Conservation (phyloP, 2,329 filamentous ascomycete genomes). For the Fusarium solani-melongenae region DNA sequence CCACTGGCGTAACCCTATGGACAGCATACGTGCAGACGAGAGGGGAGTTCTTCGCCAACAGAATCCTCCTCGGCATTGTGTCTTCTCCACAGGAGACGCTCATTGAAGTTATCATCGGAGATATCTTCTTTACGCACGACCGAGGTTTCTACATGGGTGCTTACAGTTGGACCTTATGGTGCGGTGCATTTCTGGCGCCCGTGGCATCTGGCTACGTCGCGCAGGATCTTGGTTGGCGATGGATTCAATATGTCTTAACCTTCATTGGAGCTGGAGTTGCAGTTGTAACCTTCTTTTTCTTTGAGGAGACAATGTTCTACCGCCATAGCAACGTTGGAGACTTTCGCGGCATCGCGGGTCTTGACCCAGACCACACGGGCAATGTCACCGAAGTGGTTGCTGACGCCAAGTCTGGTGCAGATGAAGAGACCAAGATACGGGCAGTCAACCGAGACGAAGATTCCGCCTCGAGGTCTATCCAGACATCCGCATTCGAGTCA, state of each 20-base stretch:
- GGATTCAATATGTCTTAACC: conserved; percentile 40
- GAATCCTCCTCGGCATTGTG: conserved; percentile 36
- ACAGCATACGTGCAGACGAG: conserved; percentile 33
- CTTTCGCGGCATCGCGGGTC: neutral
- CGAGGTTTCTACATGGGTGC: conserved; percentile 41
- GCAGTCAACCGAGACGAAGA: neutral
- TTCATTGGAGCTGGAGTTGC: conserved; percentile 23
- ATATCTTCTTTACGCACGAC: conserved; percentile 39
- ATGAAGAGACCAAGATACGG: neutral
- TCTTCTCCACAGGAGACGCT: conserved; percentile 39
- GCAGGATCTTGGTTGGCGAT: conserved; percentile 36
- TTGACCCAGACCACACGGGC: neutral
- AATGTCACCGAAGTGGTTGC: neutral
- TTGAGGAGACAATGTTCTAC: conserved; percentile 42
- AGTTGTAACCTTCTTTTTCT: conserved; percentile 35
- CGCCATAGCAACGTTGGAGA: conserved; percentile 7
- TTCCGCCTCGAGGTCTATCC: neutral
- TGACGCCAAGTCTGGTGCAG: neutral
- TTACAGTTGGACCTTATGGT: conserved; percentile 41
- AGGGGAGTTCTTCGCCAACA: conserved; percentile 40
- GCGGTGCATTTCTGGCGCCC: conserved; percentile 38
- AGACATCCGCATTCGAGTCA: neutral
- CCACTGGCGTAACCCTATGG: conserved; percentile 34
- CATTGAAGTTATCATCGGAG: conserved; percentile 37
- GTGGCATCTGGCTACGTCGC: conserved; percentile 40